A percentile compares a stretch with the other conserved stretches of the same genome.
Conservation (phyloP, 495 filamentous ascomycete genomes). For the Pyrenula aspistea region DNA sequence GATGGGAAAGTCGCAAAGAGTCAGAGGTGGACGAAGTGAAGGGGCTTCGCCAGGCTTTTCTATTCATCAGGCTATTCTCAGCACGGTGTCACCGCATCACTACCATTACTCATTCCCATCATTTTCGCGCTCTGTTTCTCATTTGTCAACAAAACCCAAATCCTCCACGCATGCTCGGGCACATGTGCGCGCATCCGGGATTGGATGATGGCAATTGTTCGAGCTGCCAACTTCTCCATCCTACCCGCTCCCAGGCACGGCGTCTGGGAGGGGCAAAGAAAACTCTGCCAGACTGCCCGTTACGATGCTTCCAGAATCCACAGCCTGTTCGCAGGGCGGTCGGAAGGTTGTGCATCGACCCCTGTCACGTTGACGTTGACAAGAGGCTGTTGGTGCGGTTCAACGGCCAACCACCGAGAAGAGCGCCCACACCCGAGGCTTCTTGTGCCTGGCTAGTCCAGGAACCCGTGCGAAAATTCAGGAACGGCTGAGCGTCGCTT, state of each 20-base stretch:
- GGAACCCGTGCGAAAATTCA: background rate
- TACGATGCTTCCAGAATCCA: background rate
- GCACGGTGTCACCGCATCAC: background rate
- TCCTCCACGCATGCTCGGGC: too few relatives aligned
- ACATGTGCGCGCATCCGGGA: background rate
- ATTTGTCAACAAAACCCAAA: background rate
- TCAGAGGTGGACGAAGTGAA: too few relatives aligned
- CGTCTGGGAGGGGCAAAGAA: background rate
- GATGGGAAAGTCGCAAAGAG: too few relatives aligned
- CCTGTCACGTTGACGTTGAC: background rate
- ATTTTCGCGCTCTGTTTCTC: background rate
- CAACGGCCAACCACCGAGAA: background rate
- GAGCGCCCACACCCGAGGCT: background rate
- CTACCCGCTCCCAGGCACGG: background rate
- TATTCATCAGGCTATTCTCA: background rate
- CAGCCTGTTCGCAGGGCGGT: background rate
- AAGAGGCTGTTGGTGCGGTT: background rate
- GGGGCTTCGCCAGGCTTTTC: background rate
- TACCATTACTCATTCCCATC: background rate
- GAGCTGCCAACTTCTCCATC: background rate
- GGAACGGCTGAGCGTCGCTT: background rate
- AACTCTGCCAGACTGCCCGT: too few relatives aligned
- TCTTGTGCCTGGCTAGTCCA: background rate
- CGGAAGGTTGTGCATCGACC: background rate
- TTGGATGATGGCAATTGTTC: background rate